phyloP scores from a whole-genome alignment of 2,329 filamentous ascomycete species.

The Ophidiomyces ophidiicola region DNA sequence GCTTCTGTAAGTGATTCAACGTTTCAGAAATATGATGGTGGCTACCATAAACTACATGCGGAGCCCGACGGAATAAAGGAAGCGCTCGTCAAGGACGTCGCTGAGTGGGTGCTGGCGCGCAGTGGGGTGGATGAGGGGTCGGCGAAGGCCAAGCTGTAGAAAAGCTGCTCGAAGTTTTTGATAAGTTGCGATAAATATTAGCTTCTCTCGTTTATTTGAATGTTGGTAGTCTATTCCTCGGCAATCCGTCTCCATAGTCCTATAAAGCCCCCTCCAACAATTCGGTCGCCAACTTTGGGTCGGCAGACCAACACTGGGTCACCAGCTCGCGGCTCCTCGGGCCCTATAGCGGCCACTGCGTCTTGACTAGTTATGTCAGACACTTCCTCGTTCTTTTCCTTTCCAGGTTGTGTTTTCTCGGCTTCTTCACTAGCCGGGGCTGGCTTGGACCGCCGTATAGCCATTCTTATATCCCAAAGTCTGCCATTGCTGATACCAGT shows the following conservation, averaged over 20 bases:
- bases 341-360: background rate
- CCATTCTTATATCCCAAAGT: constrained; percentile 36
- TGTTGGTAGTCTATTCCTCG: constrained; percentile 7
- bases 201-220: background rate
- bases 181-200: background rate
- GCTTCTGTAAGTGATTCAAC: constrained; percentile 52
- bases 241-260: constrained; percentile 38
- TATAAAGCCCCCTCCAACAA: constrained; percentile 42
- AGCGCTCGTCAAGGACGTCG: constrained; percentile 44
- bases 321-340: constrained; percentile 12
- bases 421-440: background rate
- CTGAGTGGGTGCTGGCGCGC: constrained; percentile 49
- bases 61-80: constrained; percentile 23
- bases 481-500: constrained; percentile 36
- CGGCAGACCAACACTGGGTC: constrained; percentile 35
- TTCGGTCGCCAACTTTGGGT: constrained; percentile 38
- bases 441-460: constrained; percentile 23
- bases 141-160: constrained; percentile 9
- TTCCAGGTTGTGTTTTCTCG: constrained; percentile 24
- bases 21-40: constrained; percentile 63
- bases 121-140: background rate
- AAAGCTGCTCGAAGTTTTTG: background rate
- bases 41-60: constrained; percentile 53
- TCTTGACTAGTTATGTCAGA: constrained; percentile 1
- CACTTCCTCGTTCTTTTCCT: constrained; percentile 17